phyloP scores from a whole-genome alignment of 306 rosid species.

The Biancaea sappan region DNA sequence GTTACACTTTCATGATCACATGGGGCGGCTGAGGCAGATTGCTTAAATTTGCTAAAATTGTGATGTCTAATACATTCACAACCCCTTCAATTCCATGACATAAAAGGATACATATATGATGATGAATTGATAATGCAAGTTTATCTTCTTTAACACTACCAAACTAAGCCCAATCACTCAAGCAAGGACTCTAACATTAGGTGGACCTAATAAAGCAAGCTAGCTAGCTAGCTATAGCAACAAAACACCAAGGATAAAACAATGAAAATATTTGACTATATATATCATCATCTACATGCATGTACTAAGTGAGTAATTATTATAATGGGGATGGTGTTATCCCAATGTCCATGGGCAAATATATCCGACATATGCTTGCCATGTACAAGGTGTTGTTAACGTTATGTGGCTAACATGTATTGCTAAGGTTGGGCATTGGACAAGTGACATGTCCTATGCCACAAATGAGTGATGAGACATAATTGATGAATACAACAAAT shows the following conservation, averaged over 20 bases:
- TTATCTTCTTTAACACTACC: conserved; percentile 6
- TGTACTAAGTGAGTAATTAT: not conserved
- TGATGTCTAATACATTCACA: not conserved
- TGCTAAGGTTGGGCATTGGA: conserved; percentile 31
- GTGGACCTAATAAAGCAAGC: not conserved
- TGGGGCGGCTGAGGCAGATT: not conserved
- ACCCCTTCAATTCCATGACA: not conserved
- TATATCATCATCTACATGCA: not conserved
- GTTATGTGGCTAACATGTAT: not conserved
- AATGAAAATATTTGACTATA: not conserved
- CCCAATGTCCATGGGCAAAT: conserved; percentile 8
- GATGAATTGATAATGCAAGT: not conserved
- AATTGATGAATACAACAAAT: conserved; percentile 33
- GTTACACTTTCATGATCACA: not conserved
- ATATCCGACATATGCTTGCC: not conserved
- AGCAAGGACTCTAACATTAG: not conserved
- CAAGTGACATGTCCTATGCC: conserved; percentile 36
- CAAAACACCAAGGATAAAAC: not conserved
- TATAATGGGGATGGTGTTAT: conserved; percentile 14
- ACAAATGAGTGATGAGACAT: conserved; percentile 19
- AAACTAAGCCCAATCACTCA: conserved; percentile 1
- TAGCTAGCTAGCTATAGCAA: not conserved
- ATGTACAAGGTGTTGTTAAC: not conserved
- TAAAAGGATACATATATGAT: not conserved
- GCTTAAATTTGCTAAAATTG: not conserved